Percentiles rank a stretch among this genome's conserved stretches.
phyloP scores from a whole-genome alignment of 108 stramenopile genomes.

The Nitzschia sp. region DNA sequence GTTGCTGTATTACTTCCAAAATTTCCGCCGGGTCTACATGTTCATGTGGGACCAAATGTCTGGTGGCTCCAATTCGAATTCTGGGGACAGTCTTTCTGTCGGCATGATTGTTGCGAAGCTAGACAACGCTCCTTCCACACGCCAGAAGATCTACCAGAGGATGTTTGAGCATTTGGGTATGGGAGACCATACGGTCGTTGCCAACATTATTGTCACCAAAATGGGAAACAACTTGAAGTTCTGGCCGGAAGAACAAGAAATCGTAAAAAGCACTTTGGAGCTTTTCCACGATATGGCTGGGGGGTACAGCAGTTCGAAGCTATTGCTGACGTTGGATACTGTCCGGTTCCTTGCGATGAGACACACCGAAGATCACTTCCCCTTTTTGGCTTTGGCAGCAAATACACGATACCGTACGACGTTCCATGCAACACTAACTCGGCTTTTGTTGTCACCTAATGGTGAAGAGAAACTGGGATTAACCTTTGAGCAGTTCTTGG shows the following conservation, averaged over 20 bases:
- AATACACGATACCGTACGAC: conserved; percentile 91
- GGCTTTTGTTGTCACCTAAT: conserved; percentile 83
- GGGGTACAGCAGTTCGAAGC: conserved; percentile 92
- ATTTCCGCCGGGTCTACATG: conserved; percentile 91
- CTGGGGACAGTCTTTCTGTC: conserved; percentile 47
- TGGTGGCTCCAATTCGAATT: neutral
- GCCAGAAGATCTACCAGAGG: conserved; percentile 91
- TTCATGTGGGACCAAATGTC: conserved; percentile 95
- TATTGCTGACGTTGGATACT: conserved; percentile 90
- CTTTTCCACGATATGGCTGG: conserved; percentile 94
- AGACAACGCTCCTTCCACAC: conserved; percentile 80
- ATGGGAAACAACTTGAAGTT: conserved; percentile 95
- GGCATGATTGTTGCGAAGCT: conserved; percentile 74
- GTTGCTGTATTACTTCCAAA: conserved; percentile 86
- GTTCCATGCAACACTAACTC: conserved; percentile 90
- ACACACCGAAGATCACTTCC: conserved; percentile 94
- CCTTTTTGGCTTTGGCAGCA: conserved; percentile 81
- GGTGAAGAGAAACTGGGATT: conserved; percentile 86
- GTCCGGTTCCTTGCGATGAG: conserved; percentile 91
- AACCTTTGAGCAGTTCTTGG: conserved; percentile 93
- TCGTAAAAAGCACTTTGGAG: conserved; percentile 87
- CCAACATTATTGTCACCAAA: conserved; percentile 94
- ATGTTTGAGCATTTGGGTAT: conserved; percentile 94
- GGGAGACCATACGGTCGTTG: conserved; percentile 93
- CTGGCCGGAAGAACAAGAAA: conserved; percentile 91